Evolutionary conservation across 306 rosid species (phyloP).

Genomic region (Casuarina glauca): DNA sequence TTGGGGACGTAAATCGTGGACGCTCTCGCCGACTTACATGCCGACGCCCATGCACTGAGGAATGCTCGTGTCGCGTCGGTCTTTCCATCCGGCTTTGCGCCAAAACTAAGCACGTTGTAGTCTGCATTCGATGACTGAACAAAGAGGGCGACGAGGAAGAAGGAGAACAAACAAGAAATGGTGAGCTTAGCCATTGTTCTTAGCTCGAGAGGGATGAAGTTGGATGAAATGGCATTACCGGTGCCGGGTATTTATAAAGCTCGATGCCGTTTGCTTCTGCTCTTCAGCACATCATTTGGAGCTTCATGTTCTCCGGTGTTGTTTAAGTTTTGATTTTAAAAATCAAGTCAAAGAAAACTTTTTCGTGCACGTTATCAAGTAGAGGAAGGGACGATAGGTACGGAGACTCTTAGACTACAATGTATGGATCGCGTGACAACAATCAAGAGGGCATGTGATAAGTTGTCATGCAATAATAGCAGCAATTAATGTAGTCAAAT

Average conservation of each 20-base stretch:
- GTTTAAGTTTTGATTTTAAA: not conserved
- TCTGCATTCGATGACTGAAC: slow-evolving; percentile 17
- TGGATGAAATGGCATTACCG: not conserved
- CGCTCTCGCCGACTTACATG: slow-evolving; percentile 33
- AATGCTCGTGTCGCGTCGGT: slow-evolving; percentile 51
- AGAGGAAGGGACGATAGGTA: not conserved
- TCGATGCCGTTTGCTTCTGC: not conserved
- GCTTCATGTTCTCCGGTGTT: not conserved
- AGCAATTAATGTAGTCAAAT: no score
- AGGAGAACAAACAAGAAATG: not conserved
- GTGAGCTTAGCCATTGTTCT: not conserved
- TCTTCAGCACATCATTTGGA: not conserved
- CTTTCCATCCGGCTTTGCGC: slow-evolving; percentile 59
- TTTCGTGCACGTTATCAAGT: not conserved
- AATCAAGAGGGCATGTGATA: no score
- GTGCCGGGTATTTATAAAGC: not conserved
- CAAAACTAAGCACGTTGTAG: slow-evolving; percentile 50
- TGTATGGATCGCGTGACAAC: no score
- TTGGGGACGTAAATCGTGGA: slow-evolving; percentile 51
- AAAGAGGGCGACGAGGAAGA: not conserved
- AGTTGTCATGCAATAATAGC: no score
- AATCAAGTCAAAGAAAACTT: not conserved
- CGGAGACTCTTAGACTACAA: no score
- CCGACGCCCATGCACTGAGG: slow-evolving; percentile 49
- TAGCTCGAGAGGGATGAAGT: not conserved